These are phyloP conservation scores for Kazachstania taianensis DNA, from an alignment of 805 yeast genomes.

Conservation along the genomic window DNA sequence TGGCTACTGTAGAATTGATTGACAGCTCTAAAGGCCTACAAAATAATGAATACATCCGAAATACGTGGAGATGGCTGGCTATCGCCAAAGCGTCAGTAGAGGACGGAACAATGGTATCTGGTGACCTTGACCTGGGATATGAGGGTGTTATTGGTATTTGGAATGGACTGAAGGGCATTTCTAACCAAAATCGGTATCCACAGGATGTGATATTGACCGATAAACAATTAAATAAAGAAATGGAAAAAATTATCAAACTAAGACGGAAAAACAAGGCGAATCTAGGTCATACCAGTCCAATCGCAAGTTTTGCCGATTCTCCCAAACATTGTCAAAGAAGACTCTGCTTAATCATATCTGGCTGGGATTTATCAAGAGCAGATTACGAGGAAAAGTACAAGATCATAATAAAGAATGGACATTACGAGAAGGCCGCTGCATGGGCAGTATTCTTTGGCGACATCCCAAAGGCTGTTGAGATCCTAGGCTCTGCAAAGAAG, in stretches of 20 bases:
- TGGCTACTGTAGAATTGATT: slow-evolving; percentile 48
- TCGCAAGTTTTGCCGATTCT: slow-evolving; percentile 18
- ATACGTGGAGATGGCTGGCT: slow-evolving; percentile 88
- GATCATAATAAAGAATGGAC: slow-evolving; percentile 45
- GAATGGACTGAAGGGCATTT: slow-evolving; percentile 56
- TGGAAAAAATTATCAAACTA: slow-evolving; percentile 33
- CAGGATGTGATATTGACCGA: slow-evolving; percentile 23
- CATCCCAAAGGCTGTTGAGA: slow-evolving; percentile 66
- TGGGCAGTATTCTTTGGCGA: slow-evolving; percentile 96
- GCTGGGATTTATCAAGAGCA: slow-evolving; percentile 74
- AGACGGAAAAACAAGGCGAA: slow-evolving; percentile 24
- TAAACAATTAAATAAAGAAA: slow-evolving; percentile 26
- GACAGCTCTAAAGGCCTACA: slow-evolving; percentile 43
- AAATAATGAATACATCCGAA: slow-evolving; percentile 45
- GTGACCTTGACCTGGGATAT: slow-evolving; percentile 69
- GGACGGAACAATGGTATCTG: slow-evolving; percentile 57
- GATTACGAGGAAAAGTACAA: slow-evolving; percentile 65
- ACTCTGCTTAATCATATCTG: slow-evolving; percentile 73
- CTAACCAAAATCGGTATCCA: slow-evolving; percentile 39
- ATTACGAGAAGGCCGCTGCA: slow-evolving; percentile 86
- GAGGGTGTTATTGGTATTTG: slow-evolving; percentile 87
- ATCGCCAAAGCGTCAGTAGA: slow-evolving; percentile 57
- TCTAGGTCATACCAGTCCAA: slow-evolving; percentile 14
- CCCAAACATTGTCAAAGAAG: slow-evolving; percentile 52
- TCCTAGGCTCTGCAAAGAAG: slow-evolving; percentile 63